Evolutionary conservation across 148 eudicot genomes (phyloP).

Genomic region (Linanthus parryae): DNA sequence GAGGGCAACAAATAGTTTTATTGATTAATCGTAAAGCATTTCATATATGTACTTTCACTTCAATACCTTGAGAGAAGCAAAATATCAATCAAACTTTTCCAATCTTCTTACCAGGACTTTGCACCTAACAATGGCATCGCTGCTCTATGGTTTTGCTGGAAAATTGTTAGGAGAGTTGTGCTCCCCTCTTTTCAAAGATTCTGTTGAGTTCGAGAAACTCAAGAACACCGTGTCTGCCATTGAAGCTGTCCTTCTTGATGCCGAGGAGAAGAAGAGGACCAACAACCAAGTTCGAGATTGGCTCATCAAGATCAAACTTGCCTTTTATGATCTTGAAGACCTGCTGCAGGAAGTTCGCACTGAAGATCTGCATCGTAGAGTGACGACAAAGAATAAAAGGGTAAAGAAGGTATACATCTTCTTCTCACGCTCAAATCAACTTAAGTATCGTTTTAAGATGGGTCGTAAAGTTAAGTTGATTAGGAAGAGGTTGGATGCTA

Average conservation of each 20-base stretch:
- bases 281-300: conserved; percentile 9
- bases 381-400: not conserved
- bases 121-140: no score
- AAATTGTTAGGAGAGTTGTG: no score
- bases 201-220: conserved; percentile 14
- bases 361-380: not conserved
- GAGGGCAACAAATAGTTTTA: no score
- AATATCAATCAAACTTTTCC: no score
- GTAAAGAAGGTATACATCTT: conserved; percentile 4
- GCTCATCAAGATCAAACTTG: conserved; percentile 9
- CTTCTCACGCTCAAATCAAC: not conserved
- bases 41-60: no score
- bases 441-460: conserved; percentile 3
- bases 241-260: conserved; percentile 12
- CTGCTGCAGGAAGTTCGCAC: conserved; percentile 11
- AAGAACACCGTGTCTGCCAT: conserved; percentile 10
- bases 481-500: conserved; percentile 13
- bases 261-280: conserved; percentile 6
- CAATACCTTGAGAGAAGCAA: no score
- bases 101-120: no score
- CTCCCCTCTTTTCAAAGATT: no score
- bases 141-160: no score
- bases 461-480: conserved; percentile 2
- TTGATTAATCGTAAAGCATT: no score
- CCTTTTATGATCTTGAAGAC: conserved; percentile 11